Percentiles rank a stretch among this genome's conserved stretches.
These are phyloP conservation scores for Daldinia grandis DNA, from an alignment of 495 filamentous ascomycete species.

Conservation along the genomic window DNA sequence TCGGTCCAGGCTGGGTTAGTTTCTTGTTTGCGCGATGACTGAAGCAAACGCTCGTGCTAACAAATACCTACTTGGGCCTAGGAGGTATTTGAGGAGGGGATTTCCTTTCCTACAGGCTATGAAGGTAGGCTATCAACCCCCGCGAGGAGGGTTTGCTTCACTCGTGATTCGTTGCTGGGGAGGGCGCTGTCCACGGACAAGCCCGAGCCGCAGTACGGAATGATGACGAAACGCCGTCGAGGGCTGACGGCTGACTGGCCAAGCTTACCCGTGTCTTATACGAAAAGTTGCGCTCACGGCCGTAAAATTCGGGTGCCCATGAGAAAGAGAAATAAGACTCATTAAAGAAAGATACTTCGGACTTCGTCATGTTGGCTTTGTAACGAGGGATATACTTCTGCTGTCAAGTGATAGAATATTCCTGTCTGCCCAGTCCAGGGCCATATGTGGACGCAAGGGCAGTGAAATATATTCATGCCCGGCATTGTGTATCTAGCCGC, in stretches of 20 bases:
- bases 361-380: not conserved
- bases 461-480: not conserved
- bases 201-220: constrained; percentile 6
- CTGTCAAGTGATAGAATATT: not conserved
- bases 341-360: not conserved
- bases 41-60: constrained; percentile 20
- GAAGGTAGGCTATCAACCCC: not conserved
- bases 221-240: constrained; percentile 20
- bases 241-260: constrained; percentile 17
- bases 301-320: constrained; percentile 12
- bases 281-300: constrained; percentile 23
- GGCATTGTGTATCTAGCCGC: not conserved
- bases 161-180: constrained; percentile 13
- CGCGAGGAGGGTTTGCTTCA: constrained; percentile 8
- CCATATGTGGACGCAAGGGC: constrained; percentile 18
- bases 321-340: not conserved
- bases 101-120: constrained; percentile 20
- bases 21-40: constrained; percentile 21
- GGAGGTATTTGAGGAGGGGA: not conserved
- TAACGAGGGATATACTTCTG: not conserved
- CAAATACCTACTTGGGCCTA: not conserved
- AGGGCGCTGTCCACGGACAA: constrained; percentile 5
- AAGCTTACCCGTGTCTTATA: constrained; percentile 7
- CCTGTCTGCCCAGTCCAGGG: not conserved
- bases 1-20: not conserved